Conservation (phyloP, 345 rosid species). For the Rhizophora mangle region DNA sequence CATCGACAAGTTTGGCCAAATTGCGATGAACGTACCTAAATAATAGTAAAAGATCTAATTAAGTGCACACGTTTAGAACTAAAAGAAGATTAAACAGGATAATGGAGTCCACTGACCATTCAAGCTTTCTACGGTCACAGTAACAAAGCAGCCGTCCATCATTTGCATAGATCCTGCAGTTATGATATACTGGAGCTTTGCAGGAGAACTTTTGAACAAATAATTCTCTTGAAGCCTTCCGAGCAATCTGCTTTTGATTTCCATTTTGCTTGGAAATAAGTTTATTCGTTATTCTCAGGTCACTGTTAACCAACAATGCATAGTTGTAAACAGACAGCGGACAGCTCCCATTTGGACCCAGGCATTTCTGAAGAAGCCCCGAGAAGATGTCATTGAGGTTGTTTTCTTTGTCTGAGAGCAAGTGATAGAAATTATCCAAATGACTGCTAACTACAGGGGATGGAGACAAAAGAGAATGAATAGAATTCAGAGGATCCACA, state of each 20-base stretch:
- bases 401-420: conserved; percentile 42
- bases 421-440: conserved; percentile 45
- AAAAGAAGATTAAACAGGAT: conserved; percentile 10
- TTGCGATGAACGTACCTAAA: conserved; percentile 70
- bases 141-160: conserved; percentile 94
- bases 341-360: conserved; percentile 76
- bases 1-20: conserved; percentile 78
- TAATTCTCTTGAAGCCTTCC: conserved; percentile 71
- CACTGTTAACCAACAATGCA: conserved; percentile 54
- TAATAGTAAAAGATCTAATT: conserved; percentile 15
- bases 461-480: conserved; percentile 48
- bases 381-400: conserved; percentile 44
- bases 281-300: conserved; percentile 35
- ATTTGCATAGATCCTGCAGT: conserved; percentile 88
- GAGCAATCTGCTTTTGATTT: conserved; percentile 48
- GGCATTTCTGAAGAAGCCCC: conserved; percentile 55
- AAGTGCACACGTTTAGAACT: conserved; percentile 7
- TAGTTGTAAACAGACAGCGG: conserved; percentile 69
- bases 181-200: conserved; percentile 95
- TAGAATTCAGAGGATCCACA: conserved; percentile 42
- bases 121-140: conserved; percentile 84
- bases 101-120: conserved; percentile 54
- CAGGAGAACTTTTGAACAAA: conserved; percentile 93
- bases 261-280: conserved; percentile 47
- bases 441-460: conserved; percentile 72